These are phyloP conservation scores for Bipolaris gigantea DNA, from an alignment of 2,329 filamentous ascomycete genomes.

Conservation along the genomic window DNA sequence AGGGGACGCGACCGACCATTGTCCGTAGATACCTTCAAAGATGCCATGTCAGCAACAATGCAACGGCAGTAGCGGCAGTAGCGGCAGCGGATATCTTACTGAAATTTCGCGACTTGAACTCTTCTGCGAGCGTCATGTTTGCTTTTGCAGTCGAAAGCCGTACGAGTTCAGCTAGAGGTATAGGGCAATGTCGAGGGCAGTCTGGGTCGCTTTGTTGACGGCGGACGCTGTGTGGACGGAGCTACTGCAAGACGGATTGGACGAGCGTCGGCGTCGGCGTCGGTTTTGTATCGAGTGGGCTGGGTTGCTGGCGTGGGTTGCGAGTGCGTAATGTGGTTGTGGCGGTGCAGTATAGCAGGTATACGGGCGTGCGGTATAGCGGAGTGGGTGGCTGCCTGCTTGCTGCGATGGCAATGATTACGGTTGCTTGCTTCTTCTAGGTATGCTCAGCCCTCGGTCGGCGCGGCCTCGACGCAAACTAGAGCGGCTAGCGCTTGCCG, in stretches of 20 bases:
- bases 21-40: constrained; percentile 64
- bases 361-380: neutral
- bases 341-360: constrained; percentile 32
- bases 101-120: constrained; percentile 67
- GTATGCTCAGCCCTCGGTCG: constrained; percentile 24
- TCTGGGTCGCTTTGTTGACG: constrained; percentile 24
- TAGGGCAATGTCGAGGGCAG: constrained; percentile 8
- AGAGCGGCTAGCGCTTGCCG: constrained; percentile 27
- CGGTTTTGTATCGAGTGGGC: constrained; percentile 2
- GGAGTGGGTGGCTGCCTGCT: constrained; percentile 27
- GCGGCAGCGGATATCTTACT: constrained; percentile 51
- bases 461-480: constrained; percentile 38
- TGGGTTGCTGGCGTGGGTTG: constrained; percentile 27
- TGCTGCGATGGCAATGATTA: constrained; percentile 16
- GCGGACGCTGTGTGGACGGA: constrained; percentile 27
- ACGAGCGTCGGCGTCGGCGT: constrained; percentile 17
- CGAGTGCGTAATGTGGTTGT: constrained; percentile 33
- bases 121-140: constrained; percentile 62
- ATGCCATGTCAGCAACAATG: constrained; percentile 37
- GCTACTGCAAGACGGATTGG: constrained; percentile 26
- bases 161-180: neutral
- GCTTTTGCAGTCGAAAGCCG: constrained; percentile 7
- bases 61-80: constrained; percentile 13
- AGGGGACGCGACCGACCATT: constrained; percentile 59
- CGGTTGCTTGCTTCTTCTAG: constrained; percentile 12